These are phyloP conservation scores for Plenodomus biglobosus DNA, from an alignment of 2,329 filamentous ascomycete genomes.

Conservation along the genomic window DNA sequence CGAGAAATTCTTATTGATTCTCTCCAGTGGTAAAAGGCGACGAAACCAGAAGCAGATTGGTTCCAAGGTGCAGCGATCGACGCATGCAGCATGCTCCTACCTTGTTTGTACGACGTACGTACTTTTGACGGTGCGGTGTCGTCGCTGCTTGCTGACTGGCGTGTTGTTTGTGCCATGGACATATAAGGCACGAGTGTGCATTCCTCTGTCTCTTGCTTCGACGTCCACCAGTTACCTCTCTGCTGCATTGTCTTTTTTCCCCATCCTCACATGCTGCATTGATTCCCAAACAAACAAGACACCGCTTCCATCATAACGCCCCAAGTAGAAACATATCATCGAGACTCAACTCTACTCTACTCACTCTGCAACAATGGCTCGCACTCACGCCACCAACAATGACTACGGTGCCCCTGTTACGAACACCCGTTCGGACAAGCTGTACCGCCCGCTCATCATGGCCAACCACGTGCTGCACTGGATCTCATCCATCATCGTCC, in stretches of 20 bases:
- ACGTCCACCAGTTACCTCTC: too few relatives aligned
- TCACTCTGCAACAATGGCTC: conserved; percentile 3
- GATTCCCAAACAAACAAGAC: too few relatives aligned
- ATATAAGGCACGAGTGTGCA: neutral
- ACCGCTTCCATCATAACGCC: too few relatives aligned
- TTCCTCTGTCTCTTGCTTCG: neutral
- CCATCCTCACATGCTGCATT: too few relatives aligned
- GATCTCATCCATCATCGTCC: conserved; percentile 20
- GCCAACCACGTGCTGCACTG: conserved; percentile 19
- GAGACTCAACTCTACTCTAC: neutral
- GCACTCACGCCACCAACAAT: conserved; percentile 3
- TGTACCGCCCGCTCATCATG: conserved; percentile 16
- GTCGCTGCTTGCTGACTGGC: neutral
- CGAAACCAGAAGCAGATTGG: neutral
- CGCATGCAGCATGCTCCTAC: neutral
- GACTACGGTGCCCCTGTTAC: conserved; percentile 17
- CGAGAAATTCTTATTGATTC: too few relatives aligned
- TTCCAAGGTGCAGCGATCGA: neutral
- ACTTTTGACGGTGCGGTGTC: neutral
- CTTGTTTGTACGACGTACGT: conserved; percentile 7
- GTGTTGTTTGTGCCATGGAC: neutral
- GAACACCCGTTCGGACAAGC: conserved; percentile 7
- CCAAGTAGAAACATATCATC: neutral
- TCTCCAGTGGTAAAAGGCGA: neutral
- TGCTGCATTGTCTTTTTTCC: too few relatives aligned